Evolutionary conservation across 768 basidiomycete species (phyloP).

Genomic region (Suillus placidus): DNA sequence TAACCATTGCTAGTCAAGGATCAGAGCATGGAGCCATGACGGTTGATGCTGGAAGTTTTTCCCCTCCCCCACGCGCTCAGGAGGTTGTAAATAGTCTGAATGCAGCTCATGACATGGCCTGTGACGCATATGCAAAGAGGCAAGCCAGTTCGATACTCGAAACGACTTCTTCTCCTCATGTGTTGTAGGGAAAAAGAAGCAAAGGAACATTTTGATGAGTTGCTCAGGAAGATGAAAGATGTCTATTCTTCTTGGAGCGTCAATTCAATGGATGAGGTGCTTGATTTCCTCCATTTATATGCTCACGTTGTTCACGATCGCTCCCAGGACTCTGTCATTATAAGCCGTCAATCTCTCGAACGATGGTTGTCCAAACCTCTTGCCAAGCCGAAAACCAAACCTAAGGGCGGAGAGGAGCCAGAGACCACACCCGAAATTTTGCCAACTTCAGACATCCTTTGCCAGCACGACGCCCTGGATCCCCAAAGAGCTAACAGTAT

Average conservation of each 20-base stretch:
- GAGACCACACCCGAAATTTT: conserved; percentile 23
- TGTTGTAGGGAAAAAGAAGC: conserved; percentile 45
- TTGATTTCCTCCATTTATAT: conserved; percentile 10
- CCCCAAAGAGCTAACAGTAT: conserved; percentile 61
- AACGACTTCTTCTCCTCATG: conserved; percentile 11
- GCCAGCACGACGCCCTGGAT: conserved; percentile 63
- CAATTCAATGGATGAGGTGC: conserved; percentile 49
- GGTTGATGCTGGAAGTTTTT: conserved; percentile 25
- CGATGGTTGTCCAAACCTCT: conserved; percentile 55
- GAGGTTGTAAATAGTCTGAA: conserved; percentile 60
- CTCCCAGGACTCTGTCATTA: conserved; percentile 56
- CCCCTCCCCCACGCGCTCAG: conserved; percentile 58
- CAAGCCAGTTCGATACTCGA: conserved; percentile 32
- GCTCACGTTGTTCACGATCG: conserved; percentile 5
- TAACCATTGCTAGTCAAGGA: conserved; percentile 20
- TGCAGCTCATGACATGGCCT: conserved; percentile 52
- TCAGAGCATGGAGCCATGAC: conserved; percentile 2
- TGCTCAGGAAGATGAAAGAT: conserved; percentile 55
- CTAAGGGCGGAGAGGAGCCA: conserved; percentile 21
- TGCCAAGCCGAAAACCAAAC: conserved; percentile 23
- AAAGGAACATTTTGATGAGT: conserved; percentile 48
- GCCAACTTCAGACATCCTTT: conserved; percentile 53
- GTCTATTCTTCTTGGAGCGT: conserved; percentile 69
- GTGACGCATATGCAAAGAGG: conserved; percentile 51
- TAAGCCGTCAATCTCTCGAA: conserved; percentile 62